These are phyloP conservation scores for Andrographis paniculata DNA, from an alignment of 305 asterid species.

Conservation along the genomic window DNA sequence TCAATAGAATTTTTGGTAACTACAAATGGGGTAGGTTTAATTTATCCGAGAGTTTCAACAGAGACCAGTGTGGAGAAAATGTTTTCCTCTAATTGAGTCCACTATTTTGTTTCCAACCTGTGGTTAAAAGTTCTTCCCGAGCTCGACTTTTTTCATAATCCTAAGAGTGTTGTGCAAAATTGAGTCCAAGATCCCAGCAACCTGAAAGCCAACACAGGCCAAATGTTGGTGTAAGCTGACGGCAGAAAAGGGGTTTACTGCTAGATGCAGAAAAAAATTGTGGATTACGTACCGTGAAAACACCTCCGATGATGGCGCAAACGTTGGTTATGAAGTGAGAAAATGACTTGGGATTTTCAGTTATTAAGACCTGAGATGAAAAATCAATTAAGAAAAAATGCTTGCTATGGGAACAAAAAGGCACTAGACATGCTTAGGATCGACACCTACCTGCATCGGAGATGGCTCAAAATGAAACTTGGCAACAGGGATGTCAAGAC, in stretches of 20 bases:
- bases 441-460: conserved; percentile 75
- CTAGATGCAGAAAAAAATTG: too few species aligned
- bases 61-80: not conserved
- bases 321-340: conserved; percentile 83
- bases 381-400: not conserved
- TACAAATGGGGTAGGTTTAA: not conserved
- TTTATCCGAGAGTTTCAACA: not conserved
- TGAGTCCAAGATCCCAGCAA: conserved; percentile 90
- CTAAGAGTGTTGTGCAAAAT: conserved; percentile 64
- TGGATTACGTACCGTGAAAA: conserved; percentile 95
- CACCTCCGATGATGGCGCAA: conserved; percentile 96
- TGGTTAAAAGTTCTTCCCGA: conserved; percentile 78
- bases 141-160: conserved; percentile 72
- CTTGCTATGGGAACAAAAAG: not conserved
- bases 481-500: conserved; percentile 66
- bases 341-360: conserved; percentile 75
- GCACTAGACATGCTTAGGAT: not conserved
- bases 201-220: conserved; percentile 32
- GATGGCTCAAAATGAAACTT: conserved; percentile 88
- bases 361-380: conserved; percentile 56
- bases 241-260: too few species aligned
- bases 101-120: conserved; percentile 10
- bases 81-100: not conserved
- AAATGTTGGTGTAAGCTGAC: too few species aligned
- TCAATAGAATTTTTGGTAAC: too few species aligned